Percentiles rank a stretch among this genome's conserved stretches.
phyloP scores from a whole-genome alignment of 495 filamentous ascomycete species.

The Aspergillus homomorphus region DNA sequence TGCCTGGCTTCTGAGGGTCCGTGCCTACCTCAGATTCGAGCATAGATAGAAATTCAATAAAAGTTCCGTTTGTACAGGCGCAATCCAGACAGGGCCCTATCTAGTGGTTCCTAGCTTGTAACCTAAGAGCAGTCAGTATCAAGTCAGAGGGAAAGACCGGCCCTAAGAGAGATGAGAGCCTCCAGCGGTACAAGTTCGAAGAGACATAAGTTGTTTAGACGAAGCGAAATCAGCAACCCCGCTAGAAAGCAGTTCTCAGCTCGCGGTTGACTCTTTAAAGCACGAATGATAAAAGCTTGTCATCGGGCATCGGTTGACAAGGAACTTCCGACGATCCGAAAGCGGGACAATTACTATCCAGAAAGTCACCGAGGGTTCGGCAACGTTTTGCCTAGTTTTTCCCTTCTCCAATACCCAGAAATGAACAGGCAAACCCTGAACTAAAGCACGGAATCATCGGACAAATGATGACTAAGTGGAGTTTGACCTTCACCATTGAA shows the following conservation, averaged over 20 bases:
- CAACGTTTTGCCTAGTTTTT: neutral
- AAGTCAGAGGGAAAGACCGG: neutral
- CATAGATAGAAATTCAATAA: neutral
- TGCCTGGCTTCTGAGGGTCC: constrained; percentile 30
- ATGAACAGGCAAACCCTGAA: neutral
- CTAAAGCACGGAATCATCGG: neutral
- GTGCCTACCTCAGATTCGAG: neutral
- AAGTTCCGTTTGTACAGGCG: neutral
- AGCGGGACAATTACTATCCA: neutral
- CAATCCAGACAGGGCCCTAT: neutral
- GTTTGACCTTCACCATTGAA: too few species aligned
- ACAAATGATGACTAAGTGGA: too few species aligned
- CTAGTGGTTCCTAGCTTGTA: neutral
- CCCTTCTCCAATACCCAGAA: neutral
- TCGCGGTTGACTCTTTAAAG: neutral
- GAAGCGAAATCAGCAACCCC: neutral
- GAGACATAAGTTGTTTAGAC: too few species aligned
- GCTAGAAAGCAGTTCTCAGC: neutral
- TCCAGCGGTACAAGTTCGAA: too few species aligned
- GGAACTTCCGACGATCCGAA: constrained; percentile 5
- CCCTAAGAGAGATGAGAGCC: too few species aligned
- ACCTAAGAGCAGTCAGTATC: neutral
- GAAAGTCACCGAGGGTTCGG: neutral
- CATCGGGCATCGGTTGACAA: neutral
- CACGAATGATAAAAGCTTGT: neutral